These are phyloP conservation scores for Cercospora janseana DNA, from an alignment of 2,329 filamentous ascomycete genomes.

Conservation along the genomic window DNA sequence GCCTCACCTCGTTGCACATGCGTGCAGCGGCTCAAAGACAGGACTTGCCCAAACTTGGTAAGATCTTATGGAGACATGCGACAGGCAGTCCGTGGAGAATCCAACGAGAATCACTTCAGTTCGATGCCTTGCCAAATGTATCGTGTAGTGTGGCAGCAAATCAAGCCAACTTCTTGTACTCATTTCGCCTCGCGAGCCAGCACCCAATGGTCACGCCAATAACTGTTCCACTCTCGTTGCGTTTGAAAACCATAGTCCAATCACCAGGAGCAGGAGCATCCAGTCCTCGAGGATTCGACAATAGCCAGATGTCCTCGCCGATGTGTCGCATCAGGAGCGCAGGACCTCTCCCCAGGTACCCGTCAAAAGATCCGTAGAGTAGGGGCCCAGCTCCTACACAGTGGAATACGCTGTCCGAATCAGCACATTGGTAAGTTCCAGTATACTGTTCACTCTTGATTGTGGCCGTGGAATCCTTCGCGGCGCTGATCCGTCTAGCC, in stretches of 20 bases:
- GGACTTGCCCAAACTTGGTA: too few relatives aligned
- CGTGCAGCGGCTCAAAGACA: too few relatives aligned
- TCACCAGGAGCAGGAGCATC: constrained; percentile 46
- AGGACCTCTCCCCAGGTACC: constrained; percentile 44
- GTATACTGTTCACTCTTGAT: constrained; percentile 12
- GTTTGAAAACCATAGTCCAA: constrained; percentile 44
- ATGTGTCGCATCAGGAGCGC: constrained; percentile 41
- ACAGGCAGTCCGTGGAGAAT: too few relatives aligned
- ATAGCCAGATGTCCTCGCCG: constrained; percentile 42
- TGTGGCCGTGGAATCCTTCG: neutral
- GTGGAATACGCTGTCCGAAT: constrained; percentile 42
- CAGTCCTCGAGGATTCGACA: constrained; percentile 43
- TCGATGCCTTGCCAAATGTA: too few relatives aligned
- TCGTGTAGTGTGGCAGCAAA: too few relatives aligned
- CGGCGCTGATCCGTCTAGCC: constrained; percentile 12
- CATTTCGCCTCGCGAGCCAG: constrained; percentile 41
- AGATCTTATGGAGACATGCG: too few relatives aligned
- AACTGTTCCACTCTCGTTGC: constrained; percentile 23
- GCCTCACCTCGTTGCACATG: too few relatives aligned
- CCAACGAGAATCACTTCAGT: neutral
- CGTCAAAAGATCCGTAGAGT: constrained; percentile 46
- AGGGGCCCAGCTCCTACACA: constrained; percentile 39
- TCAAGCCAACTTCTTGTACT: constrained; percentile 12
- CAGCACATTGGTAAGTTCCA: constrained; percentile 40
- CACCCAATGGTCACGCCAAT: constrained; percentile 41